Base-by-base conservation (phyloP, 495 filamentous ascomycete genomes). In the Lindgomyces ingoldianus region DNA sequence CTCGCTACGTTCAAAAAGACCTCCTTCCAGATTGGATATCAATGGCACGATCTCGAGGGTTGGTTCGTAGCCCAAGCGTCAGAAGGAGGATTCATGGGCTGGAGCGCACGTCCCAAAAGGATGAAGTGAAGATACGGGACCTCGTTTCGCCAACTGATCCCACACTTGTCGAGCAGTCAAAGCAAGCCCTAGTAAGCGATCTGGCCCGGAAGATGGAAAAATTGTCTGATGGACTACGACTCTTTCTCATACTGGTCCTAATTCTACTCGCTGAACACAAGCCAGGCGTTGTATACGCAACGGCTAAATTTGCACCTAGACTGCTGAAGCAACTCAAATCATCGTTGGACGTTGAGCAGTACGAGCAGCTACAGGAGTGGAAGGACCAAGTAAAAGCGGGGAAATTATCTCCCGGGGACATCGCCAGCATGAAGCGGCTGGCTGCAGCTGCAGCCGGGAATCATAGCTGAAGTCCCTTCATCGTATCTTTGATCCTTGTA, bases 241-340 rank as follows among this genome's bases (percentile, higher is more conserved):
- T 74, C 4, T 74, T 74, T 44, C 55, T 73, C 19, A 68, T 64
- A 25, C 52, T 74, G 54, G 53, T 74, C 18, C 36, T 73, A 12
- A 49, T 74, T 4, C 42, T 74, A 16, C 42, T 62, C n/a, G 68
- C 68, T n/a, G 53, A 45, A 22, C 57, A 65, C 22, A 33, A 58
- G 11, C 25, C 48, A 11, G 72, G 72, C 3, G 51, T 74, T 9
- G 49, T 74, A 1, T 73, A 73, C 42, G 65, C 69, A 4, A 73
- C 68, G 25, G 71, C 68, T 57, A 69, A 68, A 60, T 73, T 73
- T 39, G 68, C 72, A 42, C 72, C 72, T 14, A 73, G 66, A 47
- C 53, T 74, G 39, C 54, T 74, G 48, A 74, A 68, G 47, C 64
- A 64, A 53, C 57, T 74, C 22, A 66, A 68, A 30, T 36, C 41